Conservation (phyloP, 164 flowering plant genomes). For the Stephania japonica region DNA sequence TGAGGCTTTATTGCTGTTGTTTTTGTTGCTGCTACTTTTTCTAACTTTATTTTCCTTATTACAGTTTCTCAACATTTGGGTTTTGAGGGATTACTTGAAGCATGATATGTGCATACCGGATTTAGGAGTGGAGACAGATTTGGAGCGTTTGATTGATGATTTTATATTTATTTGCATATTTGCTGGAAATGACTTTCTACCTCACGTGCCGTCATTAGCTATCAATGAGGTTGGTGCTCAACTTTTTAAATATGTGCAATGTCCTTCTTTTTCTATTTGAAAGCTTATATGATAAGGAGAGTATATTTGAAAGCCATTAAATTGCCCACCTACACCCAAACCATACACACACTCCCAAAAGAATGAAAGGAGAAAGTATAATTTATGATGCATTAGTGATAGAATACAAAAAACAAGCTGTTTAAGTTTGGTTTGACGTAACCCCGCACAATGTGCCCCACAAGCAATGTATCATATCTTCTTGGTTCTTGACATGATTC, state of each 20-base stretch:
- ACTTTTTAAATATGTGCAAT: neutral
- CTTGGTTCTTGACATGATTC: too few relatives aligned
- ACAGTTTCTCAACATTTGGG: slow-evolving; percentile 54
- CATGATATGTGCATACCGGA: slow-evolving; percentile 34
- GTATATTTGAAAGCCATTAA: too few relatives aligned
- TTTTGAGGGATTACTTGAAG: slow-evolving; percentile 42
- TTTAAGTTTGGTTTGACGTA: too few relatives aligned
- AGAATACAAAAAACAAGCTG: too few relatives aligned
- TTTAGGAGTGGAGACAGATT: slow-evolving; percentile 20
- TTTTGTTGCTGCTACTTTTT: neutral
- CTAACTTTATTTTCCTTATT: slow-evolving; percentile 2
- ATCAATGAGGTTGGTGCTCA: slow-evolving; percentile 37
- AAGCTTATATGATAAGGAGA: too few relatives aligned
- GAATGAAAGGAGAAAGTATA: too few relatives aligned
- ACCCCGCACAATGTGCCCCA: too few relatives aligned
- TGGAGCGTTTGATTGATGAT: slow-evolving; percentile 57
- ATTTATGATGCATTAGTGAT: too few relatives aligned
- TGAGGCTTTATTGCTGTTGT: too few relatives aligned
- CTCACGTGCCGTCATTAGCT: slow-evolving; percentile 49
- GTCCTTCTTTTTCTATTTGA: neutral
- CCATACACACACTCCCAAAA: too few relatives aligned
- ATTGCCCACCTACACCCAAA: too few relatives aligned
- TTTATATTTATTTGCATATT: slow-evolving; percentile 58
- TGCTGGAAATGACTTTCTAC: slow-evolving; percentile 62
- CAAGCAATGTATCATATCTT: too few relatives aligned